Conservation (phyloP, 768 basidiomycete species). For the Russula sp. region DNA sequence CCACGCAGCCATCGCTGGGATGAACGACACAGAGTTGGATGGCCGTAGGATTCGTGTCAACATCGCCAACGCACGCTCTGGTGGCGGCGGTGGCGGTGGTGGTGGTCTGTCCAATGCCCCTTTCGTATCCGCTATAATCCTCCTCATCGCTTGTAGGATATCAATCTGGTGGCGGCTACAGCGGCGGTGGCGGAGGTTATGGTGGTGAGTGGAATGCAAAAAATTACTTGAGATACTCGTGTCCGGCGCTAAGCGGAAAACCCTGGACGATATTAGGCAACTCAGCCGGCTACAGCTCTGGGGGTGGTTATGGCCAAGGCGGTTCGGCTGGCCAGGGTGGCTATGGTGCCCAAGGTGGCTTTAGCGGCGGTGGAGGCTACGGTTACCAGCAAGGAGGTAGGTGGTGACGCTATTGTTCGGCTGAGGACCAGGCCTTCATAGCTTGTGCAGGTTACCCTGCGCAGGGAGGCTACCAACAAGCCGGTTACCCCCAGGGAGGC, state of each 20-base stretch:
- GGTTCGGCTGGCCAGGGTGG: slow-evolving; percentile 29
- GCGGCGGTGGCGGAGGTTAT: slow-evolving; percentile 32
- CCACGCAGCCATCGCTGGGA: slow-evolving; percentile 59
- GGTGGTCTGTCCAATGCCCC: slow-evolving; percentile 32
- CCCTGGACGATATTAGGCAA: neutral
- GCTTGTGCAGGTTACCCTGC: neutral
- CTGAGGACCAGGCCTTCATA: neutral
- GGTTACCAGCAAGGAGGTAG: slow-evolving; percentile 1
- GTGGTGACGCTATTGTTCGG: no score
- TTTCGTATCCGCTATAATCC: neutral
- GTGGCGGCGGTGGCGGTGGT: slow-evolving; percentile 40
- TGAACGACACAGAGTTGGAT: slow-evolving; percentile 92
- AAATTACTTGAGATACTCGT: neutral
- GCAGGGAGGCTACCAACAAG: slow-evolving; percentile 18
- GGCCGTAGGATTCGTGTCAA: slow-evolving; percentile 88
- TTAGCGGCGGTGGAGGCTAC: slow-evolving; percentile 20
- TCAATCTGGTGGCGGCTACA: slow-evolving; percentile 34
- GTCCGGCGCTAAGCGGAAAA: neutral
- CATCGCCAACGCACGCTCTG: slow-evolving; percentile 63
- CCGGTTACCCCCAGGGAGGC: neutral
- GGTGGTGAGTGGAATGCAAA: slow-evolving; percentile 17
- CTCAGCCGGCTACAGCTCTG: slow-evolving; percentile 28
- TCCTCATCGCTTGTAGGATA: slow-evolving; percentile 21
- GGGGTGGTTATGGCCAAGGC: slow-evolving; percentile 26
- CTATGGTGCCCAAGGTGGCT: slow-evolving; percentile 24